These are phyloP conservation scores for Phytophthora sp. DNA, from an alignment of 352 stramenopile genomes.

Conservation along the genomic window DNA sequence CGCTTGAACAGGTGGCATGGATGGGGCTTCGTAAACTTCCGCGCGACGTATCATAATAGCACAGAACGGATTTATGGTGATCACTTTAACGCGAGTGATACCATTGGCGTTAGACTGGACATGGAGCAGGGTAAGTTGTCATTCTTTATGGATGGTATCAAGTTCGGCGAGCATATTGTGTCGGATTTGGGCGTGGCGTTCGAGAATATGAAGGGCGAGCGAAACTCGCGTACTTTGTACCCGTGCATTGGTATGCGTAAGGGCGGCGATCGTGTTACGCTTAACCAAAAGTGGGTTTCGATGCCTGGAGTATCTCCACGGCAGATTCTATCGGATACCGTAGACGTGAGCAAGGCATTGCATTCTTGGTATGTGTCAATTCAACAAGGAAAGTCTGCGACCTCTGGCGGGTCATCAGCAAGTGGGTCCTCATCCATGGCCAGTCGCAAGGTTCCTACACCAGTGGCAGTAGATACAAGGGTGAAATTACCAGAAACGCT, in stretches of 20 bases:
- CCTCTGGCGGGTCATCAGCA: slow-evolving; percentile 5
- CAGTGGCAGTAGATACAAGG: neutral
- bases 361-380: slow-evolving; percentile 81
- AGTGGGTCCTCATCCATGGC: slow-evolving; percentile 1
- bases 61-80: slow-evolving; percentile 91
- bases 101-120: slow-evolving; percentile 98
- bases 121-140: slow-evolving; percentile 97
- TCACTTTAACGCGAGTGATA: slow-evolving; percentile 95
- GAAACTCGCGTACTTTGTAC: slow-evolving; percentile 91
- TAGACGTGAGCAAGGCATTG: slow-evolving; percentile 91
- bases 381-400: slow-evolving; percentile 39
- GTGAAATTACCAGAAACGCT: slow-evolving; percentile 65
- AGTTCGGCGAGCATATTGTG: slow-evolving; percentile 99
- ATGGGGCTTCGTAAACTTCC: slow-evolving; percentile 98
- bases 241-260: slow-evolving; percentile 97
- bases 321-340: slow-evolving; percentile 81
- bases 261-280: slow-evolving; percentile 93
- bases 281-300: slow-evolving; percentile 95
- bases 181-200: slow-evolving; percentile 97
- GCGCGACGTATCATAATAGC: slow-evolving; percentile 93
- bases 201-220: slow-evolving; percentile 91
- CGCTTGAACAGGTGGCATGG: slow-evolving; percentile 90
- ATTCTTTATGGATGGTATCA: slow-evolving; percentile 99
- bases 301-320: slow-evolving; percentile 77
- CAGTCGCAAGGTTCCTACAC: neutral